Base-by-base conservation (phyloP, 192 early-diverging fungal genomes). In the Gaertneriomyces semiglobifer region DNA sequence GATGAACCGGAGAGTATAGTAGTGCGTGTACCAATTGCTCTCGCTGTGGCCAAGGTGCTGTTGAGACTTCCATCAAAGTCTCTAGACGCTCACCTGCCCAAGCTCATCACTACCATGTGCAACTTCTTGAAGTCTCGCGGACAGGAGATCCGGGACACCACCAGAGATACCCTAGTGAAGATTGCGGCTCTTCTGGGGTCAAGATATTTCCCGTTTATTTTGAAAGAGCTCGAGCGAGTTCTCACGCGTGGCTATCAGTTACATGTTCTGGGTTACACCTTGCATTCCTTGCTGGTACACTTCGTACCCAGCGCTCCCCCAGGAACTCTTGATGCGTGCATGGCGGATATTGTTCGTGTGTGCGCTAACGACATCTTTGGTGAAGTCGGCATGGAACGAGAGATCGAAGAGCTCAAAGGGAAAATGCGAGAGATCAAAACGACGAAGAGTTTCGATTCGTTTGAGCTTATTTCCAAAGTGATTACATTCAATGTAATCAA, bases 341-440 rank as follows among this genome's bases (percentile, higher is more conserved):
- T 94, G 11, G 81, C 81, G 44, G 77, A 77, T 12, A 72, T 98
- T 42, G 80, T 90, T 3, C 70, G 81, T 33, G 84, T 99, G 19
- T 73, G 94, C 14, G 73, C 92, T 6, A 85, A 90, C 66, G 98
- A 98, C 69, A 85, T 99, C 40, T 99, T 99, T 85, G 97, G 97
- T 3, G 81, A 88, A 41, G 77, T 88, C 25, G 93, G 88, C 38
- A 79, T 87, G 65, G 97, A 99, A 66, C 90, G 94, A 68, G 92
- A 97, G 60, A 84, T 89, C 0, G 85, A 90, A 64, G 97, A 93
- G 62, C 89, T 95, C 68, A 88, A 83, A 11, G 88, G 87, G 25
- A 97, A 93, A 74, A 91, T 90, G 67, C 89, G 88, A 65, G 98
- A 99, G 70, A 92, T 92, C 60, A 92, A 90, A 66, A 84, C 87